Percentiles rank a stretch among this genome's conserved stretches.
Conservation (phyloP, 768 basidiomycete species). For the Boletus coccyginus region DNA sequence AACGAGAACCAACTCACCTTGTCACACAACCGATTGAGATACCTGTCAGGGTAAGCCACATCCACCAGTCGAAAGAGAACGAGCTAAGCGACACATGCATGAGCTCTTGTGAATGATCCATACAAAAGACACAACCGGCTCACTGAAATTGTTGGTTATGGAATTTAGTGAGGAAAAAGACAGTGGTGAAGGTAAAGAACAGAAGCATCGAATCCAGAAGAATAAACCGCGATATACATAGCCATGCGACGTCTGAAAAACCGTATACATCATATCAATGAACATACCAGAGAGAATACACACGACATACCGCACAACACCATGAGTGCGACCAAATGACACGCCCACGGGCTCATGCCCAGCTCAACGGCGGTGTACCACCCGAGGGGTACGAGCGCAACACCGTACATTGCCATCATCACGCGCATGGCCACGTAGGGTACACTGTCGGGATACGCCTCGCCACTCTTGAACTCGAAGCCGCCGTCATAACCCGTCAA, state of each 20-base stretch:
- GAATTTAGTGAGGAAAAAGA: constrained; percentile 93
- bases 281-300: constrained; percentile 23
- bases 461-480: constrained; percentile 95
- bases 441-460: constrained; percentile 74
- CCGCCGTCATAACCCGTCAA: constrained; percentile 87
- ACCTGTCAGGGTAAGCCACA: constrained; percentile 93
- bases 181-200: constrained; percentile 97
- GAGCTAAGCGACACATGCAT: constrained; percentile 47
- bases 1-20: constrained; percentile 47
- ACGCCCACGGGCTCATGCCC: constrained; percentile 85
- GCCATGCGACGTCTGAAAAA: constrained; percentile 87
- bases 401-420: constrained; percentile 91
- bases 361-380: constrained; percentile 97
- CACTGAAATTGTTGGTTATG: constrained; percentile 96
- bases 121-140: constrained; percentile 28
- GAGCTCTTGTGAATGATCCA: not conserved
- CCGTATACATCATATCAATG: not conserved
- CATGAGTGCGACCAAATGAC: constrained; percentile 93
- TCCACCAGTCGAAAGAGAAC: constrained; percentile 97
- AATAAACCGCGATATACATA: constrained; percentile 96
- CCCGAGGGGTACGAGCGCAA: constrained; percentile 90
- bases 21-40: constrained; percentile 93
- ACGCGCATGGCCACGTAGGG: constrained; percentile 96
- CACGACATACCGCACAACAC: constrained; percentile 69
- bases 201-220: constrained; percentile 98